Base-by-base conservation (phyloP, 2,329 filamentous ascomycete species). In the Talaromyces islandicus region DNA sequence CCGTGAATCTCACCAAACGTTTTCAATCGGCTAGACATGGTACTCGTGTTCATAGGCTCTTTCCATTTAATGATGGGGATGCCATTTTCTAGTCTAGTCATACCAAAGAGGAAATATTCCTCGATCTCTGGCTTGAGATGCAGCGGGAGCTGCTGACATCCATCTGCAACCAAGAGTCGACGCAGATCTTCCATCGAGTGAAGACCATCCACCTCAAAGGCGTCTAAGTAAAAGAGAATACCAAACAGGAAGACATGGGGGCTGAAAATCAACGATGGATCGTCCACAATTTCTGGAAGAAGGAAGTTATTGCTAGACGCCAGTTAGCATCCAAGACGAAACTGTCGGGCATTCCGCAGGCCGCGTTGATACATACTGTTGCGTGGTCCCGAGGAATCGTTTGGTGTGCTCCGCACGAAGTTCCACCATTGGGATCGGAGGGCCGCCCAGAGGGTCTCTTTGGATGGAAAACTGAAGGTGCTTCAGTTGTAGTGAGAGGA, bases 401-500 rank as follows among this genome's bases (percentile, higher is more conserved):
- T 57, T 61, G 1, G 50, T 41, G 10, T 53, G 54, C 14, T 60
- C 50, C 41, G 51, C 21, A 17, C 46, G 53, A 55, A 61, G 38
- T 27, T 60, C 54, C 5, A 60, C 24, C 30, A 57, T 46, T 12
- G 30, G 35, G 29, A 24, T 6, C 56, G 56, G 57, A 21, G 58
- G 62, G 14, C 63, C 63, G 11, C 63, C 58, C n/a, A 61, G 58
- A 4, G 65, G 65, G 50, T 67, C 60, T 51, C 41, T 29, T 41
- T 64, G 53, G 4, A 62, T n/a, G 14, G 56, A 54, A 27, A 64
- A 55, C 59, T 62, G 57, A 21, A 66, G 57, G 38, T 67, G 24
- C 11, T 59, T 58, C 58, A 66, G 65, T 50, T 61, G 52, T 10
- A 66, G 63, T n/a, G 60, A 48, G 7, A 62, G 51, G 3, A 67